These are phyloP conservation scores for Fusarium drepaniforme DNA, from an alignment of 2,329 filamentous ascomycete genomes.

Conservation along the genomic window DNA sequence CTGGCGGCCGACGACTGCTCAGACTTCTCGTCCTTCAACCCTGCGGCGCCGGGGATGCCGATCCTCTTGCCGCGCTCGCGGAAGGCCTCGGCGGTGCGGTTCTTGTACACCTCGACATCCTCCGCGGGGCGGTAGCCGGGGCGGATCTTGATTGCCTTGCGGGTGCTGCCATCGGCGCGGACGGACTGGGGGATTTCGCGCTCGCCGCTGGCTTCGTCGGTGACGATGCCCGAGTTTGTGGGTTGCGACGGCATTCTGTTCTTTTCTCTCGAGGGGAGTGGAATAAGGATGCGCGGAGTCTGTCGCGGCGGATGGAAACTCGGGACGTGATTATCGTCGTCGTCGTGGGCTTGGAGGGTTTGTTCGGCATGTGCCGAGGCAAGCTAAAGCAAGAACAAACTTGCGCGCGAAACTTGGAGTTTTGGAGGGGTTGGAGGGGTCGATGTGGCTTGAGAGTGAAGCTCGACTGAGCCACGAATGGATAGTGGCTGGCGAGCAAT, in stretches of 20 bases:
- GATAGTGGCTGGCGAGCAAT: constrained; percentile 17
- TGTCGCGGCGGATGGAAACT: neutral
- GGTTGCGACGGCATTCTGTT: constrained; percentile 62
- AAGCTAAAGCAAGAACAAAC: neutral
- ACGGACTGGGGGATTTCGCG: constrained; percentile 90
- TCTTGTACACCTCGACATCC: constrained; percentile 96
- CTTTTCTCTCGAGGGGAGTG: neutral
- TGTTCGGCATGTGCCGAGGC: constrained; percentile 34
- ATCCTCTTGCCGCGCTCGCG: constrained; percentile 76
- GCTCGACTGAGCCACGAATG: constrained; percentile 10
- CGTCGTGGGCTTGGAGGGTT: neutral
- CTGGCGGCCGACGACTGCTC: constrained; percentile 64
- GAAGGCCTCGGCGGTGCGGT: constrained; percentile 87
- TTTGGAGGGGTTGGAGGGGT: constrained; percentile 33
- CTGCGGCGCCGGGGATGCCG: constrained; percentile 79
- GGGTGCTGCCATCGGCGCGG: constrained; percentile 89
- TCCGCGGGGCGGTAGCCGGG: constrained; percentile 95
- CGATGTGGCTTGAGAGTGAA: constrained; percentile 8
- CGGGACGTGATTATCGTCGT: constrained; percentile 10
- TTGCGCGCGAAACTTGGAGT: neutral
- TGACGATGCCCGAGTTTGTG: constrained; percentile 80
- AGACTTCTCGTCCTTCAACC: constrained; percentile 62
- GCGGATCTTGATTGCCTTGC: constrained; percentile 93
- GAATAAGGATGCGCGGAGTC: neutral
- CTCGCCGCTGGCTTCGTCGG: constrained; percentile 80